Evolutionary conservation across 2,329 filamentous ascomycete genomes (phyloP), one percentile per base, ranked within the genome.

Genomic region (Metarhizium humberi): DNA sequence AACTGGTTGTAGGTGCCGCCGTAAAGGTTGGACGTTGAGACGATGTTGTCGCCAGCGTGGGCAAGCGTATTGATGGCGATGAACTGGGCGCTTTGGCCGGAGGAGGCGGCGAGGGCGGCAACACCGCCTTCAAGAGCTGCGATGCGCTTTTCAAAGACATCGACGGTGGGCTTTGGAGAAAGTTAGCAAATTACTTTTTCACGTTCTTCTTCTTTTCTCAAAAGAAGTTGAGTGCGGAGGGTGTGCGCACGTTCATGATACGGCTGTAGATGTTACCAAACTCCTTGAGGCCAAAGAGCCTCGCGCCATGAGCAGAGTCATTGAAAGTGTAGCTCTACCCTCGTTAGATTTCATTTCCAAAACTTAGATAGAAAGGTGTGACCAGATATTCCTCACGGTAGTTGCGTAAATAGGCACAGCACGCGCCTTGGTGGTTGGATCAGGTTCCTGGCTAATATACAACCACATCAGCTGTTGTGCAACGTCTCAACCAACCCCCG

Each of bases 181-280:
- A 36, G 32, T 1, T 34, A 11, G 32, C 50, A 8, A 6, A 11
- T 11, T 34, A 8, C 2, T 34, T 11, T 34, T 30, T 45, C 36
- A 38, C 18, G 3, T 6, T 30, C n/a, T 29, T 32, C 4, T 29
- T 49, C 7, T 45, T 32, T 36, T 20, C 20, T 55, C 14, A n/a
- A 20, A 25, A 36, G 34, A 11, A 43, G 25, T 6, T 6, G 16
- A 3, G 7, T 25, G 30, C 11, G 16, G n/a, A 13, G 40, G 14
- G 40, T 14, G 4, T 14, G 73, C 82, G 67, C 67, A 90, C 88
- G 73, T 97, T 96, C 87, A 89, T 90, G 65, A 99, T 91, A 61
- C 94, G 90, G 71, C 87, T 94, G 80, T 99, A 99, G 71, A 97
- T 95, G 75, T 97, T 97, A 73, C 92, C 94, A 66, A 90, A 88